Evolutionary conservation across 805 yeast species (phyloP), one percentile per base, ranked within the genome.

Genomic region (Kazachstania martiniae): DNA sequence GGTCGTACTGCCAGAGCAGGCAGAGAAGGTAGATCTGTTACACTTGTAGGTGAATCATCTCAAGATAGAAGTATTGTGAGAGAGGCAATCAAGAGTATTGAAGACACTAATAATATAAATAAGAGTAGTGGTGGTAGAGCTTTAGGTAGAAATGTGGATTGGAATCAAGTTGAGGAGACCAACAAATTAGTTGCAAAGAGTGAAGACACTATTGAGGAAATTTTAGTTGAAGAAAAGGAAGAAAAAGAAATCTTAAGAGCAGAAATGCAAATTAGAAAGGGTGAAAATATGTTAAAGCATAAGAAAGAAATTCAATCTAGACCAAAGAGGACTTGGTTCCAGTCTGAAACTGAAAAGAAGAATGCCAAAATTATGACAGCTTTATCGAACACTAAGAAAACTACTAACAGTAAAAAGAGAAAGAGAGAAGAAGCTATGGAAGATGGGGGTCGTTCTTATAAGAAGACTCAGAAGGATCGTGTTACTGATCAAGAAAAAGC

Each of bases 1-100:
- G 98, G 98, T 63, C 87, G 93, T 70, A 91, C 97, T 34, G 99
- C 99, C 8, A 84, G 99, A 73, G 99, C 96, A 32, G 97, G 97
- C 14, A 74, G 97, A 61, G 84, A 82, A 33, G 99, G 99, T 70
- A 72, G 72, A 35, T 82, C 96, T 28, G 79, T 91, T 25, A 78
- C 96, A 2, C 76, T 91, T 59, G 98, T 91, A 10, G 96, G 97
- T 12, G 98, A 91, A 54, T 65, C 82, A 0, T 65, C 84, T n/a
- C 72, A 68, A 37, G 98, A 91, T 42, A 75, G 98, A 59, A 63
- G 69, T 29, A 84, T 91, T 45, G 97, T 91, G n/a, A 86, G 83
- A 53, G 84, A 76, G 12, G 94, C 94, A 3, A 75, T 91, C 44
- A 81, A 76, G 48, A 70, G 81, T 35, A 73, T 77, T 9, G 73